Percentiles rank a stretch among this genome's conserved stretches.
Evolutionary conservation across 805 yeast species (phyloP).

Genomic region (Wickerhamiella parazyma): DNA sequence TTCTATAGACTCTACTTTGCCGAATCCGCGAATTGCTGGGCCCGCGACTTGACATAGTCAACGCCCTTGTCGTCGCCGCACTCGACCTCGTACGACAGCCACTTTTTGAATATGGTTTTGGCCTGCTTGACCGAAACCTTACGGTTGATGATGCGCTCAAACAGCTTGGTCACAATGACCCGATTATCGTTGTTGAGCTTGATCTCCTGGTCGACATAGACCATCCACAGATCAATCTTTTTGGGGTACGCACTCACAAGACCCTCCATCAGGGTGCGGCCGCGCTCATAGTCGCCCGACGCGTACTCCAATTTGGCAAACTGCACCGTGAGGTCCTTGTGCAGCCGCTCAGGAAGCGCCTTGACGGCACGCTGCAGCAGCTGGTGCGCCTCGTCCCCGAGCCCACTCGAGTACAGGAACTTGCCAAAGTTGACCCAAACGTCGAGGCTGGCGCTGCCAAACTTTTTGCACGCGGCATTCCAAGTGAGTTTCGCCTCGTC

Average conservation of each 20-base stretch:
- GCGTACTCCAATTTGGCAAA: slow-evolving; percentile 78
- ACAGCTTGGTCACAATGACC: slow-evolving; percentile 56
- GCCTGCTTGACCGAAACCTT: slow-evolving; percentile 80
- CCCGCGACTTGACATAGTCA: slow-evolving; percentile 82
- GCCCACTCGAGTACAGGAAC: slow-evolving; percentile 48
- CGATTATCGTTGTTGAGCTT: slow-evolving; percentile 43
- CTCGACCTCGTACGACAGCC: slow-evolving; percentile 71
- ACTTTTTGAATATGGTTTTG: slow-evolving; percentile 83
- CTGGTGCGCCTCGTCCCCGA: slow-evolving; percentile 36
- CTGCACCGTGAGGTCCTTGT: slow-evolving; percentile 57
- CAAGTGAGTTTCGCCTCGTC: slow-evolving; percentile 59
- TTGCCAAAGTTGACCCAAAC: slow-evolving; percentile 79
- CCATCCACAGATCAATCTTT: slow-evolving; percentile 89
- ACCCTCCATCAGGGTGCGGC: slow-evolving; percentile 89
- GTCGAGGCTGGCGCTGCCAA: slow-evolving; percentile 50
- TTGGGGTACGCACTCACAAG: slow-evolving; percentile 78
- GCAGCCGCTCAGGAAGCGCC: slow-evolving; percentile 26
- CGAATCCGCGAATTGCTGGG: slow-evolving; percentile 54
- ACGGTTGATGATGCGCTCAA: slow-evolving; percentile 58
- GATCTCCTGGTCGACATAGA: slow-evolving; percentile 86
- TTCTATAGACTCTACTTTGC: neutral
- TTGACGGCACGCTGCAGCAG: slow-evolving; percentile 64
- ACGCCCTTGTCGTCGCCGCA: slow-evolving; percentile 52
- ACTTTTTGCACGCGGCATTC: slow-evolving; percentile 59
- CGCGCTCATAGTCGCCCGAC: slow-evolving; percentile 82